A percentile compares a stretch with the other conserved stretches of the same genome.
These are phyloP conservation scores for Xanthoparmelia taractica DNA, from an alignment of 495 filamentous ascomycete species.

Conservation along the genomic window DNA sequence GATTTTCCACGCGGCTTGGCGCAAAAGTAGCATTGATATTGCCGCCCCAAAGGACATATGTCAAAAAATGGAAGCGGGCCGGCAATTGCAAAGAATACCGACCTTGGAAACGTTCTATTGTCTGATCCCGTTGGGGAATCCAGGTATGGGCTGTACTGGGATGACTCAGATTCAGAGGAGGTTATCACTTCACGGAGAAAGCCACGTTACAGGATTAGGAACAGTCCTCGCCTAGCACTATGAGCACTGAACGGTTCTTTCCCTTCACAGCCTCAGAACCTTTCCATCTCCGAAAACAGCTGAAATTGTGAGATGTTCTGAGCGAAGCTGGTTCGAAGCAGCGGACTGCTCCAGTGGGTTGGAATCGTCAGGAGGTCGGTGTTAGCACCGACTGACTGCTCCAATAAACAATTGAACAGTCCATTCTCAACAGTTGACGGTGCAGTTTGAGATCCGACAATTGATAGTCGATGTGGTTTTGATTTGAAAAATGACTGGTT, in stretches of 20 bases:
- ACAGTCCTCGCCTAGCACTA: neutral
- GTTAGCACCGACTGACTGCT: no score
- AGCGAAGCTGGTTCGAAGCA: neutral
- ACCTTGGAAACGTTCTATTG: neutral
- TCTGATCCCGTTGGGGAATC: neutral
- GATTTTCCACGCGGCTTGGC: neutral
- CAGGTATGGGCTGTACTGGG: neutral
- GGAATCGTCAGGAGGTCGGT: no score
- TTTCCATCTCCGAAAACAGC: neutral
- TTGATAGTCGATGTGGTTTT: no score
- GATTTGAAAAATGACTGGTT: no score
- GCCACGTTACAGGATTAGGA: accelerated
- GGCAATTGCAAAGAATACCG: neutral
- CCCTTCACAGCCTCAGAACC: neutral
- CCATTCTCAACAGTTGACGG: no score
- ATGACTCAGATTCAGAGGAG: neutral
- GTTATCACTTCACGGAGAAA: neutral
- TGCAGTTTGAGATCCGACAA: no score
- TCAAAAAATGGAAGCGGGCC: neutral
- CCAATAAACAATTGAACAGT: no score
- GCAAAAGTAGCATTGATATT: neutral
- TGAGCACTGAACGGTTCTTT: neutral
- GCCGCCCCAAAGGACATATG: neutral
- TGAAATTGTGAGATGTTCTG: neutral
- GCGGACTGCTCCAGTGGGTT: neutral